A percentile compares a stretch with the other conserved stretches of the same genome.
phyloP scores from a whole-genome alignment of 768 basidiomycete species.

The Amanita jacksonii region DNA sequence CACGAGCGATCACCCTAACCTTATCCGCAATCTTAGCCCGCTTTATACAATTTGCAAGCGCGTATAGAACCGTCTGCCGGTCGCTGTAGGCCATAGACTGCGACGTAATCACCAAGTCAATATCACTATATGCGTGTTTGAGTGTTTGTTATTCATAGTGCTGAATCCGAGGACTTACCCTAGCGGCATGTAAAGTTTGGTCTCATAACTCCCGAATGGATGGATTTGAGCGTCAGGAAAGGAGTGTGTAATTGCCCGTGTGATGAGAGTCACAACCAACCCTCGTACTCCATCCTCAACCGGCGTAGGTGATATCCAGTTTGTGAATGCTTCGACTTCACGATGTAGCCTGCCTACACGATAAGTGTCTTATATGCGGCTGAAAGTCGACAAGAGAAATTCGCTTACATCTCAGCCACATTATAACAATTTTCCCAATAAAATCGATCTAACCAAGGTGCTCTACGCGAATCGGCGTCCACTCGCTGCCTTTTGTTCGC shows the following conservation, averaged over 20 bases:
- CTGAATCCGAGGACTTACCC: slow-evolving; percentile 48
- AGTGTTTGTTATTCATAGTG: neutral
- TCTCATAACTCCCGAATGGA: slow-evolving; percentile 91
- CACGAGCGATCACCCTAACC: slow-evolving; percentile 85
- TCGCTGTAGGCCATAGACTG: slow-evolving; percentile 62
- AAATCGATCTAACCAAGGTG: slow-evolving; percentile 63
- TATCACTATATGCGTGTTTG: slow-evolving; percentile 53
- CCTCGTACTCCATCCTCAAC: slow-evolving; percentile 81
- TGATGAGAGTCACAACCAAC: slow-evolving; percentile 61
- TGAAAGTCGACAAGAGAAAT: slow-evolving; percentile 12
- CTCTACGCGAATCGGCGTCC: slow-evolving; percentile 43
- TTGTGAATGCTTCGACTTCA: slow-evolving; percentile 79
- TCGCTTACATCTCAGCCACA: slow-evolving; percentile 72
- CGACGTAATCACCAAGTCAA: slow-evolving; percentile 88
- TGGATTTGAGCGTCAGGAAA: slow-evolving; percentile 77
- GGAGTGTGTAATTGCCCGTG: slow-evolving; percentile 45
- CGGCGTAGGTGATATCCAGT: slow-evolving; percentile 81
- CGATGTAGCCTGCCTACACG: slow-evolving; percentile 55
- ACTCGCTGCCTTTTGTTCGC: slow-evolving; percentile 43
- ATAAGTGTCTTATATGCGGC: slow-evolving; percentile 8
- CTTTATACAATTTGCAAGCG: slow-evolving; percentile 71
- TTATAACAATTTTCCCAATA: slow-evolving; percentile 69
- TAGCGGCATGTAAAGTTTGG: slow-evolving; percentile 84
- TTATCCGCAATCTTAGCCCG: slow-evolving; percentile 60
- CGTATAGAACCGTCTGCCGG: slow-evolving; percentile 60